A percentile compares a stretch with the other conserved stretches of the same genome.
Conservation (phyloP, 2,329 filamentous ascomycete species). For the Aspergillus quadricinctus region DNA sequence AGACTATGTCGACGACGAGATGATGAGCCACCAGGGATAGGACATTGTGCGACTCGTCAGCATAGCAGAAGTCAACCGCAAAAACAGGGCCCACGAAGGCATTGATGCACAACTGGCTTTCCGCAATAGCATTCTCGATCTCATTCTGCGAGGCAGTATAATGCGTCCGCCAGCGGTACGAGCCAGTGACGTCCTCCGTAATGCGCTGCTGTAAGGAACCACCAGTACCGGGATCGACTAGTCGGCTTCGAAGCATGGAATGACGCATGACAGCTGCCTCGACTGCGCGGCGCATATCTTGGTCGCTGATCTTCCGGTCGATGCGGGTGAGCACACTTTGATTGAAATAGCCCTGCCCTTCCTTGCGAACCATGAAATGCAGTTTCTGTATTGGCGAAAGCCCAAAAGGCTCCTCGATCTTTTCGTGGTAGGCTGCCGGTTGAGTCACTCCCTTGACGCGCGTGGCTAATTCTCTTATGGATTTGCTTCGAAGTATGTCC, state of each 20-base stretch:
- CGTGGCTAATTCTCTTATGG: constrained; percentile 36
- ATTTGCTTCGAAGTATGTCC: constrained; percentile 46
- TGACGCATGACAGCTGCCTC: constrained; percentile 30
- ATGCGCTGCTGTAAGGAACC: constrained; percentile 25
- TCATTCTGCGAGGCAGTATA: constrained; percentile 14
- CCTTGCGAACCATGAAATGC: constrained; percentile 31
- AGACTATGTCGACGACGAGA: constrained; percentile 38
- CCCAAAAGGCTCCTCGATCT: constrained; percentile 26
- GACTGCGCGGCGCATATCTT: constrained; percentile 23
- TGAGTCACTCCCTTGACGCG: constrained; percentile 27
- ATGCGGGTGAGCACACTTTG: constrained; percentile 35
- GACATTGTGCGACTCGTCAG: constrained; percentile 26
- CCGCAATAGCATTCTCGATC: constrained; percentile 21
- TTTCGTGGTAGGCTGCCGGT: constrained; percentile 32
- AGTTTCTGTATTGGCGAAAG: constrained; percentile 38
- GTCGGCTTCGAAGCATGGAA: constrained; percentile 37
- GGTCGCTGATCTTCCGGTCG: constrained; percentile 20
- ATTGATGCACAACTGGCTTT: constrained; percentile 32
- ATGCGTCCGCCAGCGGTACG: constrained; percentile 25
- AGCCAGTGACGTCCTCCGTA: constrained; percentile 24
- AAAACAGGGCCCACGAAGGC: constrained; percentile 37
- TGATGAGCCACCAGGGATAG: constrained; percentile 37
- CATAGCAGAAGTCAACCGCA: constrained; percentile 39
- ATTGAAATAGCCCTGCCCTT: constrained; percentile 35
- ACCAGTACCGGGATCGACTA: constrained; percentile 16